Base-by-base conservation (phyloP, 1,139 yeast genomes). In the Protomyces arabidopsidicola region DNA sequence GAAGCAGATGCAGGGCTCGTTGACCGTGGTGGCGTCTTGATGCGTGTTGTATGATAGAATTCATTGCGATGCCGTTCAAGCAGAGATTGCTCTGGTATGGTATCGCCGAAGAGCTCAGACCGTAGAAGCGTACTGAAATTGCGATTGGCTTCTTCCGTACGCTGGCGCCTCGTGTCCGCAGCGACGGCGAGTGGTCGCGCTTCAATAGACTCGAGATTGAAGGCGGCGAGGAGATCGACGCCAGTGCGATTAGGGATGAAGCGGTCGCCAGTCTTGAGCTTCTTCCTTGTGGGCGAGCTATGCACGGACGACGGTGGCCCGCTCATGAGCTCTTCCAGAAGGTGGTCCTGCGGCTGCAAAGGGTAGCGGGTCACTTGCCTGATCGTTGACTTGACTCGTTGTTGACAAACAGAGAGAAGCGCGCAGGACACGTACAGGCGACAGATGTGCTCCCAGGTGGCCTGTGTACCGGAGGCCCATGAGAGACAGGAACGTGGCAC, bases 191-290 rank as follows among this genome's bases (percentile, higher is more conserved):
- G 59, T 39, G 45, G 64, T 65, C 16, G 68, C 57, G 22, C 65
- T 65, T 51, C 67, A 60, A 55, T 67, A 42, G 48, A 68, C 56
- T 45, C 68, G 63, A 68, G 65, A 72, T 88, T 80, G 79, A 88
- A 84, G 1, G 97, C 97, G 0, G 97, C 91, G 71, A 90, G 95
- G 16, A 91, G 77, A 71, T 90, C 95, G 48, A 90, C 83, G 0
- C 96, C 97, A 87, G 85, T 65, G 24, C 98, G 76, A 67, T 83
- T 84, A 6, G 98, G 98, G 52, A 93, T 88, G 74, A 85, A 90
- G 64, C 98, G 76, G 73, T 91, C 98, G 66, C 89, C 85, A 20
- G 81, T 76, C 5, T 80, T 72, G 34, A 58, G 50, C 45, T 52
- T 52, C 56, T 58, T 58, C 56, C 51, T 58, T 18, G 62, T 39